A percentile compares a stretch with the other conserved stretches of the same genome.
These are phyloP conservation scores for Obelidium mucronatum DNA, from an alignment of 192 early-diverging fungal species.

Conservation along the genomic window DNA sequence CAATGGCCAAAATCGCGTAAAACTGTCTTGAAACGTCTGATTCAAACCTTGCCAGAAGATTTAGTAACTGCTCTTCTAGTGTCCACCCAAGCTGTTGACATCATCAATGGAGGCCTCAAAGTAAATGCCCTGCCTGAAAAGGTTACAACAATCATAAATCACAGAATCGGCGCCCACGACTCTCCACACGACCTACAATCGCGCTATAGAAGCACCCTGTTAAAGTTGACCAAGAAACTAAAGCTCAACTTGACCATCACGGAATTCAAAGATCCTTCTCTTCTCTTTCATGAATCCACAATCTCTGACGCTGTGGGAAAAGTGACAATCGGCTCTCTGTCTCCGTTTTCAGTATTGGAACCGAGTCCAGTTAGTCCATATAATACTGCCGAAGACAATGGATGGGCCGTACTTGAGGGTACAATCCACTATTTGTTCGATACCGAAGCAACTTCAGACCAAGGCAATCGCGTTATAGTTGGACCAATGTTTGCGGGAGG, in stretches of 20 bases:
- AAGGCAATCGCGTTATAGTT: constrained; percentile 34
- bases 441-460: neutral
- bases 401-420: constrained; percentile 41
- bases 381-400: neutral
- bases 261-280: neutral
- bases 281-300: neutral
- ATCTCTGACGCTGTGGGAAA: constrained; percentile 1
- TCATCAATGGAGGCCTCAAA: constrained; percentile 56
- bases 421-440: constrained; percentile 38
- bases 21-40: constrained; percentile 20
- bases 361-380: constrained; percentile 41
- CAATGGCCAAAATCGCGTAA: constrained; percentile 11
- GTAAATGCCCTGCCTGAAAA: constrained; percentile 52
- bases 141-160: constrained; percentile 40
- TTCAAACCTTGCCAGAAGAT: neutral
- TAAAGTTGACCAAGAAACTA: neutral
- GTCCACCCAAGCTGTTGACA: constrained; percentile 53
- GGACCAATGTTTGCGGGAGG: constrained; percentile 37
- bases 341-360: constrained; percentile 33
- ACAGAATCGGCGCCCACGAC: constrained; percentile 39
- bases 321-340: neutral
- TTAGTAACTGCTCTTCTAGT: constrained; percentile 33
- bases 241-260: neutral
- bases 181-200: neutral
- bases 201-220: constrained; percentile 13